Conservation (phyloP, 345 rosid species). For the Linum trigynum region DNA sequence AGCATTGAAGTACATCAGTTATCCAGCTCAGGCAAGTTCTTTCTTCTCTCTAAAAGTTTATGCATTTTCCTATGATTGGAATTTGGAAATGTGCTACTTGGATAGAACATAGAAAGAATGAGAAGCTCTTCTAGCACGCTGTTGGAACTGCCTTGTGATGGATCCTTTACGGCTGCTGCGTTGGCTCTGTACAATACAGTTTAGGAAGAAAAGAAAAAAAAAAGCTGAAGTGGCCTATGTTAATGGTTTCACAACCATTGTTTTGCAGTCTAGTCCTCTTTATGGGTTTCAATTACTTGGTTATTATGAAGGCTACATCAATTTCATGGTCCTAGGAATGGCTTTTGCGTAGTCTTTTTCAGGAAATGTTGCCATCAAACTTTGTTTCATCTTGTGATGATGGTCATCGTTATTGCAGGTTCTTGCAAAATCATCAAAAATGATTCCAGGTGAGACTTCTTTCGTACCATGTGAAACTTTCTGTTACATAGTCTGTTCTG, state of each 20-base stretch:
- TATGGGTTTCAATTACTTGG: not conserved
- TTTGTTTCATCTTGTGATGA: not conserved
- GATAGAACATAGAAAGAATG: not conserved
- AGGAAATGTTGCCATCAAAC: not conserved
- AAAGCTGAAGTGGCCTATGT: not conserved
- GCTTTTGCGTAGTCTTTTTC: not conserved
- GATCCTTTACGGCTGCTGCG: too few species aligned
- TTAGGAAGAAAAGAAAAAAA: not conserved
- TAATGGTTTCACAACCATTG: not conserved
- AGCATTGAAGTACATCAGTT: conserved; percentile 90
- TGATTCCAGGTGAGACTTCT: conserved; percentile 70
- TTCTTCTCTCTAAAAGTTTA: not conserved
- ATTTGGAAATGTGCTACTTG: not conserved
- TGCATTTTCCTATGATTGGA: not conserved
- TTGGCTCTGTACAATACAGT: not conserved
- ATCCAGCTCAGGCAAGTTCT: conserved; percentile 78
- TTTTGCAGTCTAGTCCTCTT: not conserved
- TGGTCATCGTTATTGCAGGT: conserved; percentile 44
- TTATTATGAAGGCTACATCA: not conserved
- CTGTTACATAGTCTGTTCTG: not conserved
- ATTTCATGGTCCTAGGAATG: not conserved
- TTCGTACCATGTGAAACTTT: not conserved
- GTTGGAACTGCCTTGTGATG: too few species aligned
- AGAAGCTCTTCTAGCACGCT: too few species aligned
- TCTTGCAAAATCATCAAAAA: conserved; percentile 85